Percentiles rank a stretch among this genome's conserved stretches.
These are phyloP conservation scores for Vitis hybrid DNA, from an alignment of 177 flowering plant genomes.

Conservation along the genomic window DNA sequence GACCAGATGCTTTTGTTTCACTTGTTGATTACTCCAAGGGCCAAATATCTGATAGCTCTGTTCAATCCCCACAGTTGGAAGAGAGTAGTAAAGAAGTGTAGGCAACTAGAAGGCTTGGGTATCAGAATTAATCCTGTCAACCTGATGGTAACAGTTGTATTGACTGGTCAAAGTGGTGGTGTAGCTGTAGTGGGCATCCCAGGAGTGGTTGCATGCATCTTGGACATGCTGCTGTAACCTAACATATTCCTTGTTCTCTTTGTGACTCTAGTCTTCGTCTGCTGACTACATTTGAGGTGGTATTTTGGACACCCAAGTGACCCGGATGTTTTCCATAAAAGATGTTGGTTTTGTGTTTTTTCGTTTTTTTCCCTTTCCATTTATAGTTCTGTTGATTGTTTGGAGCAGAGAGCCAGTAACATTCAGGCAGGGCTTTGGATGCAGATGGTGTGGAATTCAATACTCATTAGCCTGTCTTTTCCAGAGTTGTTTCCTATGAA, in stretches of 20 bases:
- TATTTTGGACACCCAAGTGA: conserved; percentile 3
- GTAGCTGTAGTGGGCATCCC: neutral
- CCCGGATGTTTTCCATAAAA: too few species aligned
- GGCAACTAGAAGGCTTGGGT: neutral
- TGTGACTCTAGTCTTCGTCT: conserved; percentile 5
- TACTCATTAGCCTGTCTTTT: too few species aligned
- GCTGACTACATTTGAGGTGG: conserved; percentile 10
- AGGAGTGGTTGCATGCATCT: too few species aligned
- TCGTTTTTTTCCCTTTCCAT: neutral
- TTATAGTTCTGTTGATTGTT: neutral
- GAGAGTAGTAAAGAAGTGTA: neutral
- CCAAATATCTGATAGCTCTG: conserved; percentile 10
- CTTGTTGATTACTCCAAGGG: conserved; percentile 2
- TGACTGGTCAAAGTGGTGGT: conserved; percentile 2
- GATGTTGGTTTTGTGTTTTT: too few species aligned
- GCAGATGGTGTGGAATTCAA: too few species aligned
- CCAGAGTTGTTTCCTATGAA: too few species aligned
- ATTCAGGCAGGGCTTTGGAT: too few species aligned
- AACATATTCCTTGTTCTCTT: neutral
- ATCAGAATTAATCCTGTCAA: conserved; percentile 3
- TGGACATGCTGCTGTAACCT: neutral
- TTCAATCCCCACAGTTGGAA: conserved; percentile 6
- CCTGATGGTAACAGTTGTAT: neutral
- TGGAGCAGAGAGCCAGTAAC: neutral
- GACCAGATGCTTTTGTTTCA: conserved; percentile 5